Conservation (phyloP, 179 eudicot genomes). For the Kewa caespitosa region DNA sequence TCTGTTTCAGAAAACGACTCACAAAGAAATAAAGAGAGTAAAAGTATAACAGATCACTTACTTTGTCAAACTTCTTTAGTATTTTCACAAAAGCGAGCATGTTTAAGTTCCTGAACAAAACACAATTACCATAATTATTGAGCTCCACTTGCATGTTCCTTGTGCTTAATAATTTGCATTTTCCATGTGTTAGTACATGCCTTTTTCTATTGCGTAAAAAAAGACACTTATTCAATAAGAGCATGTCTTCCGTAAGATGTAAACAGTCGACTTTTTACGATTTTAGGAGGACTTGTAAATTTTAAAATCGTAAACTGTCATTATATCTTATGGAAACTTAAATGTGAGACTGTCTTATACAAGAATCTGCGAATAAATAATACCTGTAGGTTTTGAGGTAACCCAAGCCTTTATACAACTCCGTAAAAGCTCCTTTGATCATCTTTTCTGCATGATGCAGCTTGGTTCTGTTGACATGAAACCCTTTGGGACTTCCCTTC, state of each 20-base stretch:
- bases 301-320: no score
- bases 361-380: background rate
- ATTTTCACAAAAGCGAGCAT: conserved; percentile 89
- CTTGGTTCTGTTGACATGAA: conserved; percentile 67
- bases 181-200: conserved; percentile 10
- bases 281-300: no score
- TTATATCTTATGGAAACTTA: no score
- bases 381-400: conserved; percentile 89
- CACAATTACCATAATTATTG: conserved; percentile 15
- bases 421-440: conserved; percentile 82
- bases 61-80: conserved; percentile 88
- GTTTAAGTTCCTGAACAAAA: conserved; percentile 83
- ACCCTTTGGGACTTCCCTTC: conserved; percentile 49
- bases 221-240: no score
- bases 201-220: no score
- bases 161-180: conserved; percentile 10
- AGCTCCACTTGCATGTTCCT: conserved; percentile 18
- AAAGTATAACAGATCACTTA: conserved; percentile 34
- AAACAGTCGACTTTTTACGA: no score
- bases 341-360: no score
- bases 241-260: no score
- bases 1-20: conserved; percentile 6
- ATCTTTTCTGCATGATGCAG: conserved; percentile 85
- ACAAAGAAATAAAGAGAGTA: background rate
- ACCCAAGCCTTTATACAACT: conserved; percentile 77